Evolutionary conservation across 306 rosid genomes (phyloP), one percentile per base, ranked within the genome.

Genomic region (Prunus campanulata): DNA sequence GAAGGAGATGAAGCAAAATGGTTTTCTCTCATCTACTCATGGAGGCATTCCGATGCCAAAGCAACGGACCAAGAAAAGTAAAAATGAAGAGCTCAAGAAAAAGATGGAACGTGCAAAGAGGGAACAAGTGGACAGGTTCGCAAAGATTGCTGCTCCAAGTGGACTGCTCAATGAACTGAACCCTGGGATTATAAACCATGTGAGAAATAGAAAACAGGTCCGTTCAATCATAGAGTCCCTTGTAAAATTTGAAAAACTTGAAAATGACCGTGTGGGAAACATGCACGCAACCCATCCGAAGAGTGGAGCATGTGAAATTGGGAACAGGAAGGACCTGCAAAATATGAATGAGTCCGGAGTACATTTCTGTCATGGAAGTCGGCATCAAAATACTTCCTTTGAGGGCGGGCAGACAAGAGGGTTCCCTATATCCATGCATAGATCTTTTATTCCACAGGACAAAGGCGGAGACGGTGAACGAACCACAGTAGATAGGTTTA

Each of bases 131-230:
- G 90, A 77, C 79, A 81, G 88, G 85, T 96, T 96, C 25, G 80
- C 97, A 2, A 92, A 91, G 89, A 83, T 92, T 76, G 99, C 98
- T 67, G 99, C 99, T 83, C 99, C 99, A 67, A 92, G 97, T 90
- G 99, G 99, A 74, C 85, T 96, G 80, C 87, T 96, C 70, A 91
- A 83, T 80, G 98, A 86, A n/a, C 82, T 96, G 81, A 96, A 96
- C 84, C 99, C 99, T 7, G 97, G 98, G 83, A 96, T 96, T 67
- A 96, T 96, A 77, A 96, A 96, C 85, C 99, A 96, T 81, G 99
- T 96, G 60, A 88, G 99, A 84, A 96, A 96, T 74, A 87, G 87
- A 72, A 96, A 92, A 72, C 98, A 96, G 80, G 99, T 96, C 27
- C 99, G 87, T 81, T 88, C 98, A 35, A 96, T 96, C 69, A 91